Evolutionary conservation across 257 asterid species (phyloP), one percentile per base, ranked within the genome.

Genomic region (Primulina tabacum): DNA sequence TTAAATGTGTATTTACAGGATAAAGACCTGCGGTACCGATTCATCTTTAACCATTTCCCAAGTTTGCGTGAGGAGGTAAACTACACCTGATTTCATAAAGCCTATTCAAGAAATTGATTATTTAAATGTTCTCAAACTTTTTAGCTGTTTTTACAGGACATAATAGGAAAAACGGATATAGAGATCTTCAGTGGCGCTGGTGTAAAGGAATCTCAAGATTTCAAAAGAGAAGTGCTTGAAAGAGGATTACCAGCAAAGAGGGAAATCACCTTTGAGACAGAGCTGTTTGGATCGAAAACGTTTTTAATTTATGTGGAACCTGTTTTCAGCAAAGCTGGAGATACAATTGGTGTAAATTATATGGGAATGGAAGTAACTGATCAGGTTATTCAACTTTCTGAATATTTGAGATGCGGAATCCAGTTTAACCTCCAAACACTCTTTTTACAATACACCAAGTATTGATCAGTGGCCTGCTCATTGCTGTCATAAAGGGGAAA

Each of bases 351-450:
- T 56, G 93, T 92, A 9, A 92, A 89, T 77, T 92, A 92, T 75
- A 92, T 89, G 97, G 97, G 97, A 57, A 92, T 89, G 96, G 97
- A 92, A 71, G 86, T 92, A 40, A 92, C 96, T 33, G 97, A 92
- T 77, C 96, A 89, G 89, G 96, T 88, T 26, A 74, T 18, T 58
- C 60, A 47, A 40, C 34, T 76, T 65, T 62, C 60, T 18, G 11
- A 35, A n/a, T 17, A 50, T 50, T 50, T 4, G 17, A 43, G n/a
- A 43, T 11, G 17, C 0, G 17, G 1, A 11, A 16, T 40, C 52
- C 11, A 14, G 53, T 43, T 43, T 43, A 43, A 43, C 18, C n/a
- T 12, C 18, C 53, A 43, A 12, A 43, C 18, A 11, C n/a, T 12
- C 53, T 11, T 9, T 38, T 11, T 14, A 43, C 53, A 11, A 43